Evolutionary conservation across 2,329 filamentous ascomycete species (phyloP).

Genomic region (Cercospora brassicicola): DNA sequence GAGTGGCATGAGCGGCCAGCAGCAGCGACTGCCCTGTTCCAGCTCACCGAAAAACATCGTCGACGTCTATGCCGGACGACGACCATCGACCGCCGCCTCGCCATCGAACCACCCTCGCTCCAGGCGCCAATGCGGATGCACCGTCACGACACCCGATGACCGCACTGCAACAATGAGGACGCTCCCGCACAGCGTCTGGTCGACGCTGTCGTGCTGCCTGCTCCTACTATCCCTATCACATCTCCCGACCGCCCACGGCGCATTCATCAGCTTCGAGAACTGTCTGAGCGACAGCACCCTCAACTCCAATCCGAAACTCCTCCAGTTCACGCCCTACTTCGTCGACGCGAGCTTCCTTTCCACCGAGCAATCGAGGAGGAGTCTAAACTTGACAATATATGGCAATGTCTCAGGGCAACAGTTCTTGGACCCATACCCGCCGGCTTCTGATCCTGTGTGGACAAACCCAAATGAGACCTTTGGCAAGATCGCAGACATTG

Average conservation of each 20-base stretch:
- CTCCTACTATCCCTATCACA: constrained; percentile 37
- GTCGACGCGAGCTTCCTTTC: constrained; percentile 68
- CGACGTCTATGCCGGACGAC: not conserved
- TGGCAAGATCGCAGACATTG: constrained; percentile 75
- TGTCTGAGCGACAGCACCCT: constrained; percentile 66
- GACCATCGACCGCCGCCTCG: not conserved
- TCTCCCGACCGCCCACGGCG: constrained; percentile 57
- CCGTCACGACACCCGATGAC: constrained; percentile 7
- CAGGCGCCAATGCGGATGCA: constrained; percentile 3
- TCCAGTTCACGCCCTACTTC: constrained; percentile 78
- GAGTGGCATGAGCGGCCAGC: constrained; percentile 2
- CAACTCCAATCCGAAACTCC: constrained; percentile 56
- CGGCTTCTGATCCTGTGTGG: constrained; percentile 61
- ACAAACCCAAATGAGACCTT: constrained; percentile 58
- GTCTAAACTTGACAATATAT: constrained; percentile 76
- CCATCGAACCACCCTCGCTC: not conserved
- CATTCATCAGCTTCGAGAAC: constrained; percentile 76
- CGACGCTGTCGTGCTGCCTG: constrained; percentile 12
- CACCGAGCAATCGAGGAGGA: constrained; percentile 61
- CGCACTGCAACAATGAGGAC: constrained; percentile 22
- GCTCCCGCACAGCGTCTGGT: constrained; percentile 24
- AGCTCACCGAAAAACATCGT: not conserved
- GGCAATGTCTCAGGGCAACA: constrained; percentile 84
- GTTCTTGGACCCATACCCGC: constrained; percentile 58
- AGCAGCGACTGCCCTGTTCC: not conserved